phyloP scores from a whole-genome alignment of 257 asterid species.

The Striga asiatica region DNA sequence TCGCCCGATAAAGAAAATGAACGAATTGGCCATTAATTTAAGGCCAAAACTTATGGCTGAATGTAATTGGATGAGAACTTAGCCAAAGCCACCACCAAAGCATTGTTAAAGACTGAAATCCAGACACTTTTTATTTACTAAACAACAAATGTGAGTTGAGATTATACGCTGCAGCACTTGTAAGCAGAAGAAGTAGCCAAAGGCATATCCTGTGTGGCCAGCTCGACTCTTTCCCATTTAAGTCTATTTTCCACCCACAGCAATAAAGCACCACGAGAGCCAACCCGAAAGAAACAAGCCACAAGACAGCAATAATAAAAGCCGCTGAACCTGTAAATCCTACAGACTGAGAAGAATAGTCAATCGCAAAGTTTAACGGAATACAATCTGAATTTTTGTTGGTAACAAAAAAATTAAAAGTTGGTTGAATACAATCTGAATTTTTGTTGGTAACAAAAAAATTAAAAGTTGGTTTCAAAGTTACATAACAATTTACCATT shows the following conservation, averaged over 20 bases:
- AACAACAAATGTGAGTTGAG: constrained; percentile 15
- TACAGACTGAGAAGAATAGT: too few relatives aligned
- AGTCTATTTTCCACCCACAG: constrained; percentile 72
- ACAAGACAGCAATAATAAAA: constrained; percentile 52
- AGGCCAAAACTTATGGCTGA: too few relatives aligned
- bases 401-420: constrained; percentile 13
- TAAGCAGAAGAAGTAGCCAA: constrained; percentile 54
- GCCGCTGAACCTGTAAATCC: constrained; percentile 86
- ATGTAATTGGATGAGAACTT: background rate
- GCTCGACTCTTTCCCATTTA: constrained; percentile 33
- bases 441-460: constrained; percentile 9
- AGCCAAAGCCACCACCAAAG: background rate
- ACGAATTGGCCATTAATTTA: too few relatives aligned
- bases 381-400: constrained; percentile 10
- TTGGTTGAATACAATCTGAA: too few relatives aligned
- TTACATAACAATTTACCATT: too few relatives aligned
- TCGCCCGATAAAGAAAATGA: too few relatives aligned
- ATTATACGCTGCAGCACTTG: constrained; percentile 70
- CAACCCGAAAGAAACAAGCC: constrained; percentile 84
- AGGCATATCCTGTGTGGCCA: constrained; percentile 60
- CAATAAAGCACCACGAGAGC: constrained; percentile 59
- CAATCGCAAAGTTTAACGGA: too few relatives aligned
- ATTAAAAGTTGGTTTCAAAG: background rate
- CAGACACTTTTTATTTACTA: background rate
- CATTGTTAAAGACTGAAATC: background rate